Evolutionary conservation across 257 asterid genomes (phyloP).

Genomic region (Capsicum pubescens): DNA sequence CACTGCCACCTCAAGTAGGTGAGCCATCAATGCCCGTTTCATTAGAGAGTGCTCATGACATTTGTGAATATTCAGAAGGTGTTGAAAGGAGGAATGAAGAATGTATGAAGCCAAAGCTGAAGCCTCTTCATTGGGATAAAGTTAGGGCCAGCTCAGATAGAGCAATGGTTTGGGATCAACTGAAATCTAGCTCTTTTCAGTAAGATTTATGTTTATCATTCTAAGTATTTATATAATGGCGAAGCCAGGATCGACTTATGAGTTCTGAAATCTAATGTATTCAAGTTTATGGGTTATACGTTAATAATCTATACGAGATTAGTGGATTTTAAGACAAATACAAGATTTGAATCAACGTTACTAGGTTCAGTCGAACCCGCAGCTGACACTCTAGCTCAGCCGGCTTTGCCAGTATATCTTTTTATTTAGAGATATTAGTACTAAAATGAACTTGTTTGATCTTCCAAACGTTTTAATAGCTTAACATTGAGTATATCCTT

Average conservation of each 20-base stretch:
- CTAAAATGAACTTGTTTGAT: neutral
- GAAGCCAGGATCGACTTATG: too few species aligned
- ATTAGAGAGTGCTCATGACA: conserved; percentile 32
- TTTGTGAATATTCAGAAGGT: neutral
- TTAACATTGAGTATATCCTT: neutral
- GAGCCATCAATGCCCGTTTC: conserved; percentile 59
- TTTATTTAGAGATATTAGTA: neutral
- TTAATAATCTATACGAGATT: too few species aligned
- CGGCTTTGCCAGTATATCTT: neutral
- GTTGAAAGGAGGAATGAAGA: conserved; percentile 44
- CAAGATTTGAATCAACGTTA: too few species aligned
- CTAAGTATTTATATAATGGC: neutral
- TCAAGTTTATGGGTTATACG: too few species aligned
- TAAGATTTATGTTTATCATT: conserved; percentile 43
- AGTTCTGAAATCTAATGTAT: too few species aligned
- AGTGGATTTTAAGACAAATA: too few species aligned
- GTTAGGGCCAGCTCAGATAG: conserved; percentile 75
- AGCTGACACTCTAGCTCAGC: too few species aligned
- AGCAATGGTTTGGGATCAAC: conserved; percentile 85
- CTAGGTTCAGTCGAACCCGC: too few species aligned
- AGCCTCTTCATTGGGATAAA: conserved; percentile 93
- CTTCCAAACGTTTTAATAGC: neutral
- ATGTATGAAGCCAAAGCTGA: conserved; percentile 62
- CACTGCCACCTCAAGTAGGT: conserved; percentile 52
- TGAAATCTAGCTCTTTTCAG: conserved; percentile 75